phyloP scores from a whole-genome alignment of 2,329 filamentous ascomycete genomes.

The Mycocentrospora acerina region DNA sequence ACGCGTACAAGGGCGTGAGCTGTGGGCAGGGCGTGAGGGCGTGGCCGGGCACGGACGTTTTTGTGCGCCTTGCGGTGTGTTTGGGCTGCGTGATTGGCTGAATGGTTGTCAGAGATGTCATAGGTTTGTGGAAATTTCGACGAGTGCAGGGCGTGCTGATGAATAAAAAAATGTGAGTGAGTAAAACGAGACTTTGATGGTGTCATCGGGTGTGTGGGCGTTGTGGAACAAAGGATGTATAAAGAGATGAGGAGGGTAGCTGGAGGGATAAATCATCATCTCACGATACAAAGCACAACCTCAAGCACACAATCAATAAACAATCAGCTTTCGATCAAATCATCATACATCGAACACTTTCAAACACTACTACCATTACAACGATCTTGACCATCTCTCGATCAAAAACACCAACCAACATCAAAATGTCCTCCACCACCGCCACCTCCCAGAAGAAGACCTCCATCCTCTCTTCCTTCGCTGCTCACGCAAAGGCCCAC shows the following conservation, averaged over 20 bases:
- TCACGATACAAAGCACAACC: constrained; percentile 4
- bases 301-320: not conserved
- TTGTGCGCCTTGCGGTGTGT: constrained; percentile 6
- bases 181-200: not conserved
- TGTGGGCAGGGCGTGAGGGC: too few relatives aligned
- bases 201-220: not conserved
- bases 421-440: constrained; percentile 12
- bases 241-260: constrained; percentile 7
- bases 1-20: too few relatives aligned
- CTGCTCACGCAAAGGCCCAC: constrained; percentile 32
- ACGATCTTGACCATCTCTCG: not conserved
- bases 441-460: constrained; percentile 23
- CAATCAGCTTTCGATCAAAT: constrained; percentile 5
- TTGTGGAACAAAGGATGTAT: constrained; percentile 11
- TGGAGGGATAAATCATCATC: constrained; percentile 3
- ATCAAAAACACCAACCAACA: constrained; percentile 2
- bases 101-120: constrained; percentile 5
- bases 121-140: constrained; percentile 4
- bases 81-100: constrained; percentile 4
- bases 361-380: not conserved
- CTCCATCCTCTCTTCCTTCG: constrained; percentile 25
- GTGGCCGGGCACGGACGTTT: too few relatives aligned
- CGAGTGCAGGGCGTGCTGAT: constrained; percentile 9
- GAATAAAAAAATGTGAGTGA: too few relatives aligned
- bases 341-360: constrained; percentile 1